Percentiles rank a stretch among this genome's conserved stretches.
These are phyloP conservation scores for Triticum urartu DNA, from an alignment of 176 grass and related monocot species.

Conservation along the genomic window DNA sequence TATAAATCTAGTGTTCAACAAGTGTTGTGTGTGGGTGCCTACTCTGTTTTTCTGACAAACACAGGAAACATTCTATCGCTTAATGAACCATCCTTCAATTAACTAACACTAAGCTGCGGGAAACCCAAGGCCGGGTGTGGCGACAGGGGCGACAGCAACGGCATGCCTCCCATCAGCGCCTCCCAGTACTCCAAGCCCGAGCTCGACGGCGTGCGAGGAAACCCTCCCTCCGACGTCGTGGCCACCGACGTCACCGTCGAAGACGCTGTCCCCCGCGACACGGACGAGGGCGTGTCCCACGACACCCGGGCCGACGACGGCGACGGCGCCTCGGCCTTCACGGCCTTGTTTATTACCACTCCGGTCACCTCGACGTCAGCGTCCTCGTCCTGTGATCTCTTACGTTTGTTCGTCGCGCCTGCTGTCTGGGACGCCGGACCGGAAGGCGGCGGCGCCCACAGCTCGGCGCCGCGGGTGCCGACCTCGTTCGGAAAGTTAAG, in stretches of 20 bases:
- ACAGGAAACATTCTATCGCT: neutral
- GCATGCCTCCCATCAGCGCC: slow-evolving; percentile 33
- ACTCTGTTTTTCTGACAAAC: neutral
- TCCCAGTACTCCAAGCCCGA: slow-evolving; percentile 46
- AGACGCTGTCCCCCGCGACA: neutral
- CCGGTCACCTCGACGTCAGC: slow-evolving; percentile 28
- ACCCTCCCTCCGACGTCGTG: neutral
- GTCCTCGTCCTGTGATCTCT: slow-evolving; percentile 16
- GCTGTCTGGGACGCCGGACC: neutral
- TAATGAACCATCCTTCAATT: neutral
- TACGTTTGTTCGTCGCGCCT: slow-evolving; percentile 17
- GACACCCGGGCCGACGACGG: neutral
- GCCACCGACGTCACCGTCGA: slow-evolving; percentile 29
- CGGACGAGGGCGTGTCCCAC: slow-evolving; percentile 8
- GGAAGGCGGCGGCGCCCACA: neutral
- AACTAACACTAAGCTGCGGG: slow-evolving; percentile 41
- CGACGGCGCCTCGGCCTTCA: slow-evolving; percentile 9
- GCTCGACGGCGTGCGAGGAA: slow-evolving; percentile 41
- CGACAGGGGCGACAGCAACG: slow-evolving; percentile 52
- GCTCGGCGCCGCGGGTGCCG: slow-evolving; percentile 31
- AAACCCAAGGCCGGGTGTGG: slow-evolving; percentile 41
- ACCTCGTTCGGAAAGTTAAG: slow-evolving; percentile 88
- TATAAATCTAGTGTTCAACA: no score
- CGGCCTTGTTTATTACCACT: slow-evolving; percentile 34
- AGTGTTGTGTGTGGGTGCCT: neutral